A percentile compares a stretch with the other conserved stretches of the same genome.
phyloP scores from a whole-genome alignment of 768 basidiomycete species.

The Termitomyces sp. region DNA sequence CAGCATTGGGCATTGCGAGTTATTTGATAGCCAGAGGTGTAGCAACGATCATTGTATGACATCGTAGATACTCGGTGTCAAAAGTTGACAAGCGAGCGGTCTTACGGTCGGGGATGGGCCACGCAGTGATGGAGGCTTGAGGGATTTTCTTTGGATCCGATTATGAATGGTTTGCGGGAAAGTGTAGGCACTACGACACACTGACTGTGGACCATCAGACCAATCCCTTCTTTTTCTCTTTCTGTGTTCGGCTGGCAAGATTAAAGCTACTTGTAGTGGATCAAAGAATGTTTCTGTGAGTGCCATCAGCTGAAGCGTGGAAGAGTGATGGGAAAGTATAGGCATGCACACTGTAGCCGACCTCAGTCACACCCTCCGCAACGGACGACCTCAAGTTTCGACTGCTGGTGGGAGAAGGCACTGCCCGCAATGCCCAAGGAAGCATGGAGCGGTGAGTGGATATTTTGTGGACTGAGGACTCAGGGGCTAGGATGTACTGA shows the following conservation, averaged over 20 bases:
- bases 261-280: neutral
- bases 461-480: slow-evolving; percentile 18
- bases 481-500: slow-evolving; percentile 4
- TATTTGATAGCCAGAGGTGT: too few relatives aligned
- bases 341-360: slow-evolving; percentile 10
- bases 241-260: neutral
- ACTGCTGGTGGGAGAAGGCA: slow-evolving; percentile 31
- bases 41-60: neutral
- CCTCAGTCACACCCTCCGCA: slow-evolving; percentile 12
- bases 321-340: slow-evolving; percentile 18
- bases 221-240: too few relatives aligned
- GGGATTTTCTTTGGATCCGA: neutral
- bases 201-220: neutral
- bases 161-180: neutral
- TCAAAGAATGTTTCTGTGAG: slow-evolving; percentile 10
- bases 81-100: neutral
- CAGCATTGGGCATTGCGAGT: neutral
- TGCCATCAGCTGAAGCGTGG: slow-evolving; percentile 15
- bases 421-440: slow-evolving; percentile 31
- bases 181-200: neutral
- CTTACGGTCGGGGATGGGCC: neutral
- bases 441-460: slow-evolving; percentile 6
- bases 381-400: slow-evolving; percentile 17
- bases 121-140: neutral
- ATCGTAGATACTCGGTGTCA: neutral